A percentile compares a stretch with the other conserved stretches of the same genome.
These are phyloP conservation scores for Asterella californica DNA, from an alignment of 225 moss, liverwort and hornwort genomes.

Conservation along the genomic window DNA sequence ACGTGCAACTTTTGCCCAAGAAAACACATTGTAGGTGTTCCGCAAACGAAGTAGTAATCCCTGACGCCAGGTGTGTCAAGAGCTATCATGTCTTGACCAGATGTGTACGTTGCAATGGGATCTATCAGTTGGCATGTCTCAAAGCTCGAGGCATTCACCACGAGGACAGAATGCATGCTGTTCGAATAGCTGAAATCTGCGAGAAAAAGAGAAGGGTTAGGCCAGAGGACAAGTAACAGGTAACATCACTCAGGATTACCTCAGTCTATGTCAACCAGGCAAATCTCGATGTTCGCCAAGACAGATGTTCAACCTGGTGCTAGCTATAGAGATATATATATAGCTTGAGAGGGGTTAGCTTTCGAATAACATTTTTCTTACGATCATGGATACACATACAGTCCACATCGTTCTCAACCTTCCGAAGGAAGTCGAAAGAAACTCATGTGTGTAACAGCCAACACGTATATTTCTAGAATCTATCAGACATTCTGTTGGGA, in stretches of 20 bases:
- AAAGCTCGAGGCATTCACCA: slow-evolving; percentile 6
- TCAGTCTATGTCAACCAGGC: too few relatives aligned
- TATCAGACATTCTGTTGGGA: too few relatives aligned
- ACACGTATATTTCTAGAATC: neutral
- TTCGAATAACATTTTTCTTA: too few relatives aligned
- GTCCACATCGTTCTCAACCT: too few relatives aligned
- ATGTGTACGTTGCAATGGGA: neutral
- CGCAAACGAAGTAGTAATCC: slow-evolving; percentile 17
- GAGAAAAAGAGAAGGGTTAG: neutral
- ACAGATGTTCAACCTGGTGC: too few relatives aligned
- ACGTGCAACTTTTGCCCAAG: slow-evolving; percentile 9
- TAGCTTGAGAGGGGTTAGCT: too few relatives aligned
- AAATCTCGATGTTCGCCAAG: too few relatives aligned
- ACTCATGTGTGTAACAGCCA: neutral
- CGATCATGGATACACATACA: too few relatives aligned
- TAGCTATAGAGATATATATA: too few relatives aligned
- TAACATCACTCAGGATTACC: neutral
- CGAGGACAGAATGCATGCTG: neutral
- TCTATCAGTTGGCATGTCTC: neutral
- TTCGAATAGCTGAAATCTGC: slow-evolving; percentile 20
- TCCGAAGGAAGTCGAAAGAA: neutral
- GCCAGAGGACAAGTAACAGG: neutral
- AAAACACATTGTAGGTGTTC: neutral
- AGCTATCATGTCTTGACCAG: neutral
- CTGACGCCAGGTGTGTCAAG: neutral